Percentiles rank a stretch among this genome's conserved stretches.
Evolutionary conservation across 1,139 yeast species (phyloP).

Genomic region (Kodamaea ohmeri): DNA sequence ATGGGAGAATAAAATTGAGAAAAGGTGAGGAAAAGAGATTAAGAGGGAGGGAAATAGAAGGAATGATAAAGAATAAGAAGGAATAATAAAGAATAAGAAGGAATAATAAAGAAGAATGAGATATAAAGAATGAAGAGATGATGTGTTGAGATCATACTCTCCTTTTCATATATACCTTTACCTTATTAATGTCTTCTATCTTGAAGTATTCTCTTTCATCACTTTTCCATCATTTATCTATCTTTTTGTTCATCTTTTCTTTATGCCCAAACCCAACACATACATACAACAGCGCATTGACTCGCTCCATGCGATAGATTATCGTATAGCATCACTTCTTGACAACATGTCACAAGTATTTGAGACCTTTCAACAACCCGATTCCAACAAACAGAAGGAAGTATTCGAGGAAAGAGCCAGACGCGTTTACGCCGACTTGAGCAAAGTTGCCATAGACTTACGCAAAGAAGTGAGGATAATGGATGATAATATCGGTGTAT

Average conservation of each 20-base stretch:
- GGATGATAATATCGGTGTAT: constrained; percentile 56
- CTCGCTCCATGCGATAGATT: constrained; percentile 43
- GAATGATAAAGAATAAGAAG: background rate
- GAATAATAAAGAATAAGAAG: no score
- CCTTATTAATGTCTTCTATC: no score
- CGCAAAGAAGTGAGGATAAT: constrained; percentile 56
- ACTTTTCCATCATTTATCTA: background rate
- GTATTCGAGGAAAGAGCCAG: constrained; percentile 30
- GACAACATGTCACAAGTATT: constrained; percentile 39
- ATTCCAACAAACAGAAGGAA: constrained; percentile 20
- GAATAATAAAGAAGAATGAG: no score
- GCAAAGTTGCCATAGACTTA: constrained; percentile 46
- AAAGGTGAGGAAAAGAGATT: background rate
- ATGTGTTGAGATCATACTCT: no score
- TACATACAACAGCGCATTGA: constrained; percentile 48
- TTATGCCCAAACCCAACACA: constrained; percentile 18
- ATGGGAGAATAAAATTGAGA: constrained; percentile 14
- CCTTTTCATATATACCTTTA: no score
- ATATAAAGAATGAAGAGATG: no score
- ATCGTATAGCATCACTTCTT: constrained; percentile 42
- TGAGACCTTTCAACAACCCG: constrained; percentile 32
- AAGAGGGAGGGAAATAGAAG: background rate
- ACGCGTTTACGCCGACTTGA: constrained; percentile 31
- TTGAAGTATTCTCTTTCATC: no score
- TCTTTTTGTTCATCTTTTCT: background rate